Evolutionary conservation across 2,329 filamentous ascomycete genomes (phyloP).

Genomic region (Madurella mycetomatis): DNA sequence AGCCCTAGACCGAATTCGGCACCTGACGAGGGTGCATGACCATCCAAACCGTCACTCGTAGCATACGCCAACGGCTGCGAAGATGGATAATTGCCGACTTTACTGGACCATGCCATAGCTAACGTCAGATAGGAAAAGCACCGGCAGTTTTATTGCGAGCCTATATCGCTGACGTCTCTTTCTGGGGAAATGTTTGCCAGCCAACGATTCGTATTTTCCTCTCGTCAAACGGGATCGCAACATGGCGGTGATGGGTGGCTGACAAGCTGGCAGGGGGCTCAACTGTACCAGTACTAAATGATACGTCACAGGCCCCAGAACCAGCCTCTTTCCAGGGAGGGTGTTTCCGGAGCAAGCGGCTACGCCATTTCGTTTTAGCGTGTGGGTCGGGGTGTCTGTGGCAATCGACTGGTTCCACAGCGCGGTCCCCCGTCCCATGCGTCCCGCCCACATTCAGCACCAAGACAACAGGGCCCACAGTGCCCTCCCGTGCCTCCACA

Average conservation of each 20-base stretch:
- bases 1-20: not conserved
- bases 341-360: slow-evolving; percentile 28
- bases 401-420: slow-evolving; percentile 22
- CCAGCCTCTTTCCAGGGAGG: slow-evolving; percentile 20
- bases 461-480: slow-evolving; percentile 18
- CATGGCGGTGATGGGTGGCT: slow-evolving; percentile 6
- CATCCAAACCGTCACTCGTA: not conserved
- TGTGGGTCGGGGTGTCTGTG: slow-evolving; percentile 18
- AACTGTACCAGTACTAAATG: slow-evolving; percentile 19
- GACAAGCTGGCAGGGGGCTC: slow-evolving; percentile 11
- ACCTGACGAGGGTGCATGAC: not conserved
- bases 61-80: too few species aligned
- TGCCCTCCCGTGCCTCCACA: slow-evolving; percentile 17
- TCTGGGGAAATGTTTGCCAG: not conserved
- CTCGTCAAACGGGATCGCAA: slow-evolving; percentile 5
- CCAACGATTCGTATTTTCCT: not conserved
- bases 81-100: too few species aligned
- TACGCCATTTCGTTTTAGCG: slow-evolving; percentile 26
- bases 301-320: slow-evolving; percentile 15
- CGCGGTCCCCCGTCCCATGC: slow-evolving; percentile 22
- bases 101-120: too few species aligned
- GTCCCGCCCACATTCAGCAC: slow-evolving; percentile 17
- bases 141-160: too few species aligned
- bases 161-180: too few species aligned
- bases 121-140: too few species aligned